Base-by-base conservation (phyloP, 2,329 filamentous ascomycete species). In the Thielaviopsis punctulata region DNA sequence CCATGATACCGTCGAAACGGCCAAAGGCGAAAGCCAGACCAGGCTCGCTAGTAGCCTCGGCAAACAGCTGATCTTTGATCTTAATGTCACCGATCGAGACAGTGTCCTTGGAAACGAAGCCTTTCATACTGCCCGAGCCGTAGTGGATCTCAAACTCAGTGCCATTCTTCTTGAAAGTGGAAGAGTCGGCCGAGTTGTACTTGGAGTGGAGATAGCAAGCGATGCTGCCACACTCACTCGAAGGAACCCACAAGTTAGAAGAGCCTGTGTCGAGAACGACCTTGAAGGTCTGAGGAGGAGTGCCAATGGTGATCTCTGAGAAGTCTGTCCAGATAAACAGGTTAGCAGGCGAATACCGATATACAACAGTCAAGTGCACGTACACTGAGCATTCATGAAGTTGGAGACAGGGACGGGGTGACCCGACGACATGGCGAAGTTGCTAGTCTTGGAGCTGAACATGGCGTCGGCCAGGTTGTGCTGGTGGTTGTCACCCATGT, bases 331-430 rank as follows among this genome's bases (percentile, higher is more conserved):
- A 21, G 39, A 22, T 18, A 48, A 49, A 27, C 13, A 47, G n/a
- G 25, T 27, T 27, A 10, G 25, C 7, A 9, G 36, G 23, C 36
- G 12, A 6, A 48, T 43, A 41, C 13, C 45, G n/a, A 23, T 15
- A 33, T 15, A 33, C 49, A 44, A 22, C 3, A 21, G 9, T 9
- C 13, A 3, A 19, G 2, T n/a, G 30, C 36, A 71, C 85, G 64
- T 82, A 95, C 89, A 98, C 71, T 98, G 92, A 55, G 92, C 92
- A 65, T 98, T 98, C 73, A 96, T 73, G 73, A 95, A 98, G 80
- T 98, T 98, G 70, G 80, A 86, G 62, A 98, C 82, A 54, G 90
- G 86, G 43, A 98, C 84, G 54, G 82, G 79, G 69, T 96, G 90
- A 55, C 77, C 76, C 58, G 69, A 73, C 58, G 84, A 76, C 53